These are phyloP conservation scores for Quillaja saponaria DNA, from an alignment of 306 rosid species.

Conservation along the genomic window DNA sequence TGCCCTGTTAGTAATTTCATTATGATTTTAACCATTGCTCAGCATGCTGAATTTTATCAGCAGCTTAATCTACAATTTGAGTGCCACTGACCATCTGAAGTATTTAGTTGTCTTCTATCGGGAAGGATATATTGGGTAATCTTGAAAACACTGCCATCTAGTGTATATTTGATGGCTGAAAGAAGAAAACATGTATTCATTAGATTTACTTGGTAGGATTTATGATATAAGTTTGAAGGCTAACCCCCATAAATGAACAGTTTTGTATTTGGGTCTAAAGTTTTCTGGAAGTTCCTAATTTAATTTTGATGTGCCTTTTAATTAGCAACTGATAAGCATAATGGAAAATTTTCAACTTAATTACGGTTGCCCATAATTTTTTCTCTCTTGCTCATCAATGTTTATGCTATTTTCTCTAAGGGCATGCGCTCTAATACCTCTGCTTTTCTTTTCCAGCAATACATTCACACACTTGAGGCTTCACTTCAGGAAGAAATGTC, in stretches of 20 bases:
- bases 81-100: conserved; percentile 16
- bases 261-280: no score
- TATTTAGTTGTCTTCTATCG: neutral
- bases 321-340: no score
- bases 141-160: neutral
- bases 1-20: no score
- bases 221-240: neutral
- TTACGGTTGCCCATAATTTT: conserved; percentile 3
- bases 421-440: conserved; percentile 17
- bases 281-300: no score
- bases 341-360: conserved; percentile 11
- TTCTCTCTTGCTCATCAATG: neutral
- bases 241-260: neutral
- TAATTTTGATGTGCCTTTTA: no score
- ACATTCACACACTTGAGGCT: conserved; percentile 84
- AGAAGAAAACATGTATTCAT: neutral
- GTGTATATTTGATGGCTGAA: neutral
- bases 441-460: conserved; percentile 68
- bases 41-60: conserved; percentile 14
- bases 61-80: conserved; percentile 20
- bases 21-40: no score
- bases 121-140: neutral
- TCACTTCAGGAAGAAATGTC: conserved; percentile 99
- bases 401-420: conserved; percentile 1
- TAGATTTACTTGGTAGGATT: neutral